Base-by-base conservation (phyloP, 2,329 filamentous ascomycete genomes). In the Chrysoporthe deuterocubensis region DNA sequence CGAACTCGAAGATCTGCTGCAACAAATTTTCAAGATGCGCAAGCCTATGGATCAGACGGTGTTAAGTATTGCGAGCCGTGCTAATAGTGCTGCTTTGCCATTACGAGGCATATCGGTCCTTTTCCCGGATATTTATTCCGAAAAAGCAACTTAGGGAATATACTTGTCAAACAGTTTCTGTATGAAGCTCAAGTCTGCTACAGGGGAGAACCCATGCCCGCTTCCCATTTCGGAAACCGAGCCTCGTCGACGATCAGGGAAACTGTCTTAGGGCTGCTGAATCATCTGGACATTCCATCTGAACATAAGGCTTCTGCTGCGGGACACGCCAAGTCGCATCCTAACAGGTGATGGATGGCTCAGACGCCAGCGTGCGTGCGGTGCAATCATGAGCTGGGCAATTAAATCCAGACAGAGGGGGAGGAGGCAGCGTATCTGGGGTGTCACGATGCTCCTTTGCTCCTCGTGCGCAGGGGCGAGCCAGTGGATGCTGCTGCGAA, bases 161-260 rank as follows among this genome's bases (percentile, higher is more conserved):
- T 2, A 52, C 43, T 63, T 43, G 46, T 67, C 67, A 69, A 64
- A 69, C 67, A 50, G 52, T 56, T 66, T 26, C 54, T 52, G 67
- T 67, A 66, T 67, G 67, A 67, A 59, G 54, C 54, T 67, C 44
- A 58, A 14, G 44, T 42, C 67, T 66, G 64, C 60, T 61, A 64
- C 64, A 64, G 54, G 34, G 64, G 52, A 57, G 13, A 18, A 34
- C 37, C 63, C 46, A 66, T 58, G 58, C 48, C 43, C 50, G 13
- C 48, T 56, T 56, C 57, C 64, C 40, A n/a, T 59, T 43, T 61
- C 34, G 46, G 48, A 42, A 54, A n/a, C 58, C 46, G 59, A 66
- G 67, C 67, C 64, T 68, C 62, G 34, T 59, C 50, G 58, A 66
- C 67, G 32, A 40, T 32, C 34, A 57, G 54, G 32, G 34, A 57